Evolutionary conservation across 2,329 filamentous ascomycete species (phyloP).

Genomic region (Sordariomycetes sp.): DNA sequence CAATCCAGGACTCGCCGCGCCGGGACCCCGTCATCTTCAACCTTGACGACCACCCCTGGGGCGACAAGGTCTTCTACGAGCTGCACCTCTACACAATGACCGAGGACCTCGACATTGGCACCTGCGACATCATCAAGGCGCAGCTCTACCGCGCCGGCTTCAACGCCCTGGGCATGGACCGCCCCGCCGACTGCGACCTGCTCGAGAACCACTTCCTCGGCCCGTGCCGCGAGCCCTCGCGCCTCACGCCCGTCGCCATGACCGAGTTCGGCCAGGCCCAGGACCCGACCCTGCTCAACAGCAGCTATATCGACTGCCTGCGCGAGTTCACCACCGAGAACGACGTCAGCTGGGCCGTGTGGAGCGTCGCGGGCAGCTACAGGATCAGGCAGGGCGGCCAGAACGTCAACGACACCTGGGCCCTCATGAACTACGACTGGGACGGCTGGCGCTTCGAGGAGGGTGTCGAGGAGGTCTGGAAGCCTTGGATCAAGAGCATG

Average conservation of each 20-base stretch:
- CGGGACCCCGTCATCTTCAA: slow-evolving; percentile 31
- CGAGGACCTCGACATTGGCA: slow-evolving; percentile 33
- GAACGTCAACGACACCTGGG: slow-evolving; percentile 37
- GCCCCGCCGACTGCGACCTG: slow-evolving; percentile 27
- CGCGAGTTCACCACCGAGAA: slow-evolving; percentile 32
- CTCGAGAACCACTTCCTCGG: slow-evolving; percentile 19
- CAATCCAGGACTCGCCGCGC: slow-evolving; percentile 7
- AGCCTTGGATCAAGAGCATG: slow-evolving; percentile 36
- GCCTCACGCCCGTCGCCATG: slow-evolving; percentile 35
- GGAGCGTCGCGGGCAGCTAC: slow-evolving; percentile 38
- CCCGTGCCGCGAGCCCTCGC: slow-evolving; percentile 21
- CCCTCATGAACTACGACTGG: slow-evolving; percentile 35
- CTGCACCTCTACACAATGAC: slow-evolving; percentile 31
- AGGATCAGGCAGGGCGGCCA: slow-evolving; percentile 33
- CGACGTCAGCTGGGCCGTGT: slow-evolving; percentile 38
- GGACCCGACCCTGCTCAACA: slow-evolving; percentile 19
- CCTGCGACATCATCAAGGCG: slow-evolving; percentile 36
- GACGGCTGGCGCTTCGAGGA: slow-evolving; percentile 33
- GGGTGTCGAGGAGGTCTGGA: slow-evolving; percentile 38
- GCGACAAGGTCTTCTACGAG: slow-evolving; percentile 36
- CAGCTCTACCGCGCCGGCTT: slow-evolving; percentile 39
- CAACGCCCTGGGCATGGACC: slow-evolving; percentile 32
- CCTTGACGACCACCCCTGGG: slow-evolving; percentile 33
- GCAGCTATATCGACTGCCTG: slow-evolving; percentile 36
- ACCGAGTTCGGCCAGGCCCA: slow-evolving; percentile 34